These are phyloP conservation scores for Colletotrichum karsti DNA, from an alignment of 2,329 filamentous ascomycete genomes.

Conservation along the genomic window DNA sequence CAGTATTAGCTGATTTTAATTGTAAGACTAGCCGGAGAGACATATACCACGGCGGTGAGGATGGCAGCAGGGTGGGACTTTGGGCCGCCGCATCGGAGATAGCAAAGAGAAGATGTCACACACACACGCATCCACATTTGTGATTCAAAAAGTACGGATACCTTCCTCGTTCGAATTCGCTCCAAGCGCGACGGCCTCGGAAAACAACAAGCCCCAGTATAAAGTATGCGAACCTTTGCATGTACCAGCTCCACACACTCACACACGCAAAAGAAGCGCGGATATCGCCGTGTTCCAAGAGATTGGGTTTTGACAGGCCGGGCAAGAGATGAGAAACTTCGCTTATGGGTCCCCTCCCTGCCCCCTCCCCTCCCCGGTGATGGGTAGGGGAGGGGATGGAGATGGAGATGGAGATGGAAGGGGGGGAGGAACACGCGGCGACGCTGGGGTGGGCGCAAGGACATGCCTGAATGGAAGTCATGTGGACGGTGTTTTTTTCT, in stretches of 20 bases:
- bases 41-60: neutral
- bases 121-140: neutral
- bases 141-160: too few species aligned
- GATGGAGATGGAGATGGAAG: too few species aligned
- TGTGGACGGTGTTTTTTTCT: neutral
- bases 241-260: neutral
- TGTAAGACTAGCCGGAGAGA: constrained; percentile 20
- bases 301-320: neutral
- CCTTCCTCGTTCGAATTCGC: too few species aligned
- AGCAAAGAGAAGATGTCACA: neutral
- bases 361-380: too few species aligned
- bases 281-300: neutral
- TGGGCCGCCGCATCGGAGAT: neutral
- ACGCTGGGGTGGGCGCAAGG: neutral
- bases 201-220: too few species aligned
- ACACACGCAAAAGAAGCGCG: neutral
- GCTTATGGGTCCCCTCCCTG: neutral
- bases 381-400: too few species aligned
- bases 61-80: neutral
- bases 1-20: constrained; percentile 19
- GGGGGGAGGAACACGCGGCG: too few species aligned
- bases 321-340: neutral
- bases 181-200: neutral
- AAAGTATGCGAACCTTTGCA: too few species aligned
- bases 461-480: neutral